Evolutionary conservation across 2,329 filamentous ascomycete genomes (phyloP).

Genomic region (Thielaviopsis ethacetica): DNA sequence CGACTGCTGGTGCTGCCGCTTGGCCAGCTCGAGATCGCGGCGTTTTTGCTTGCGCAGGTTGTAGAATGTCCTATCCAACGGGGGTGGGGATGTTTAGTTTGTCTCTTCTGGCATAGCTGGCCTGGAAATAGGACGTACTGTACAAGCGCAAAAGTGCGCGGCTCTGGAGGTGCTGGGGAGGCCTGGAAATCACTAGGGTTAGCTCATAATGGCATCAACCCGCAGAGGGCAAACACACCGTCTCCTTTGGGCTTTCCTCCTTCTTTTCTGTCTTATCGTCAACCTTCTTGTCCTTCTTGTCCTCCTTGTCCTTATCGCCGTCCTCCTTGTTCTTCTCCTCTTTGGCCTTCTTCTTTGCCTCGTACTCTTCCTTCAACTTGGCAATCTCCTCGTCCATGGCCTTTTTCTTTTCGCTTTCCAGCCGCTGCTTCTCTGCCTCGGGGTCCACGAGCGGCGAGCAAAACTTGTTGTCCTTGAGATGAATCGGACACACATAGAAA

Average conservation of each 20-base stretch:
- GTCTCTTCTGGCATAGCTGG: not conserved
- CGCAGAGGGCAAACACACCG: not conserved
- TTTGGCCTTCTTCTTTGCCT: slow-evolving; percentile 52
- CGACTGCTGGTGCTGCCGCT: slow-evolving; percentile 33
- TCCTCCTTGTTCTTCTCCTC: slow-evolving; percentile 48
- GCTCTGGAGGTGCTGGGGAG: slow-evolving; percentile 25
- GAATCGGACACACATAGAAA: slow-evolving; percentile 76
- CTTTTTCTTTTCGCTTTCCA: slow-evolving; percentile 26
- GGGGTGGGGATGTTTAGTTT: slow-evolving; percentile 3
- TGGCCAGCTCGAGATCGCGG: slow-evolving; percentile 35
- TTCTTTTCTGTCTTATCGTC: slow-evolving; percentile 16
- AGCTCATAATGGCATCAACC: not conserved
- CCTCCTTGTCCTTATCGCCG: slow-evolving; percentile 30
- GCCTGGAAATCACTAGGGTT: not conserved
- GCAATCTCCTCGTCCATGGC: slow-evolving; percentile 48
- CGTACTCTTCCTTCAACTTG: slow-evolving; percentile 59
- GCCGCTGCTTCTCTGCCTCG: slow-evolving; percentile 39
- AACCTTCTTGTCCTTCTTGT: slow-evolving; percentile 18
- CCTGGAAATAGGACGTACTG: slow-evolving; percentile 33
- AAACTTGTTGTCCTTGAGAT: slow-evolving; percentile 72
- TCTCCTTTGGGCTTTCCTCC: slow-evolving; percentile 7
- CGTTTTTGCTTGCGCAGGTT: slow-evolving; percentile 70
- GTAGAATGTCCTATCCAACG: slow-evolving; percentile 52
- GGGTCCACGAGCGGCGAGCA: slow-evolving; percentile 59
- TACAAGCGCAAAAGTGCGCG: slow-evolving; percentile 69